A percentile compares a stretch with the other conserved stretches of the same genome.
Conservation (phyloP, 495 filamentous ascomycete genomes). For the Neurospora africana region DNA sequence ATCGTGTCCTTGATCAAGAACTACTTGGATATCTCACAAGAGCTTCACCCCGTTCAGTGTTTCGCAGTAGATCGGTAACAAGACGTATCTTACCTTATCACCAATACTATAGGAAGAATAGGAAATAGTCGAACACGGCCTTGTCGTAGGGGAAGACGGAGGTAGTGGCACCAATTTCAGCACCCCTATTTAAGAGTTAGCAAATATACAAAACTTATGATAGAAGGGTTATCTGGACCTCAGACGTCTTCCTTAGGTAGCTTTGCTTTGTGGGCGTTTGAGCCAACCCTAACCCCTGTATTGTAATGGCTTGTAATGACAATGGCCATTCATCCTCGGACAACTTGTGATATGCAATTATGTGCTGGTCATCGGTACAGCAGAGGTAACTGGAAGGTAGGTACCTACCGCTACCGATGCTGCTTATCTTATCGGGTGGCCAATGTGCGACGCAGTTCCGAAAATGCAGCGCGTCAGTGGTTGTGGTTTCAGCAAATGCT, state of each 20-base stretch:
- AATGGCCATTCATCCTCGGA: not conserved
- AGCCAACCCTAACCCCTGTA: not conserved
- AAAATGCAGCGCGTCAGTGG: not conserved
- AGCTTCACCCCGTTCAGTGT: not conserved
- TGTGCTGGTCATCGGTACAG: not conserved
- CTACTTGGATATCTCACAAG: not conserved
- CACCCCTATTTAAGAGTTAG: conserved; percentile 51
- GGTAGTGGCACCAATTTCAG: conserved; percentile 93
- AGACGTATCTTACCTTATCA: not conserved
- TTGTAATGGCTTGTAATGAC: not conserved
- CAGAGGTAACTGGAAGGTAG: too few species aligned
- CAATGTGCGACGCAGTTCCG: not conserved
- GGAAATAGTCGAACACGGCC: conserved; percentile 88
- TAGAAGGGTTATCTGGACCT: not conserved
- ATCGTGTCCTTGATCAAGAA: not conserved
- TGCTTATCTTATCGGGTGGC: not conserved
- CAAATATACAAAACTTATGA: not conserved
- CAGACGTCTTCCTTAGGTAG: not conserved
- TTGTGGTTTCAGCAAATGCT: not conserved
- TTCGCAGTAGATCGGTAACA: not conserved
- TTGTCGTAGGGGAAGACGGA: conserved; percentile 99
- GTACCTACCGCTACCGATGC: too few species aligned
- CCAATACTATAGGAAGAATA: not conserved
- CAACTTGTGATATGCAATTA: not conserved
- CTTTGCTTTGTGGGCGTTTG: not conserved